phyloP scores from a whole-genome alignment of 1,139 yeast species.

The Geotrichum carabidarum region DNA sequence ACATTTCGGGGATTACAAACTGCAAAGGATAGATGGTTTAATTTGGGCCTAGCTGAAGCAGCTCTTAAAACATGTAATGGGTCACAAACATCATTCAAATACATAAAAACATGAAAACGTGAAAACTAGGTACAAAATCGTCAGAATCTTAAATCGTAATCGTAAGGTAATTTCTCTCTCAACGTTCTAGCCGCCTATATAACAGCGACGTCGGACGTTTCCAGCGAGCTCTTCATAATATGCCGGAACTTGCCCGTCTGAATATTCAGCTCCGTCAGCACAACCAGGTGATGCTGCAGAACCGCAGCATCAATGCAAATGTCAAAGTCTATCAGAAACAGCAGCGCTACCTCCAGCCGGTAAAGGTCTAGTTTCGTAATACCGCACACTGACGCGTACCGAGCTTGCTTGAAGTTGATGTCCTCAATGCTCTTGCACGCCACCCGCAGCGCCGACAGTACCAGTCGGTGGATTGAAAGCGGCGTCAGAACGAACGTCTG shows the following conservation, averaged over 20 bases:
- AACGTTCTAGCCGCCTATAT: not conserved
- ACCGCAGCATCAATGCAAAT: conserved; percentile 33
- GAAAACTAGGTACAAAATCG: not conserved
- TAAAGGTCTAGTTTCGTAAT: conserved; percentile 43
- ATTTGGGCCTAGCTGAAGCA: not conserved
- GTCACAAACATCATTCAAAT: not conserved
- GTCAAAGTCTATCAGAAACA: conserved; percentile 40
- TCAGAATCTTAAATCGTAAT: not conserved
- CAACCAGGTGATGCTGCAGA: conserved; percentile 29
- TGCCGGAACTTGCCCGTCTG: conserved; percentile 21
- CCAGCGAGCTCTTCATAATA: conserved; percentile 8
- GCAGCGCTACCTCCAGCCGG: conserved; percentile 46
- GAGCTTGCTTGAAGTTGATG: conserved; percentile 46
- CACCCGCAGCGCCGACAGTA: conserved; percentile 47
- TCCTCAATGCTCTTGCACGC: conserved; percentile 53
- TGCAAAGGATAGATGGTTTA: too few species aligned
- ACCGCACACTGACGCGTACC: conserved; percentile 53
- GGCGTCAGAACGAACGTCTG: conserved; percentile 39
- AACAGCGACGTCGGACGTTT: conserved; percentile 25
- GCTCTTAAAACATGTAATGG: not conserved
- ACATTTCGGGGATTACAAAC: too few species aligned
- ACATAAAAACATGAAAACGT: not conserved
- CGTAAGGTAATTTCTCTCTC: too few species aligned
- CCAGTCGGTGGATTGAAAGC: conserved; percentile 45
- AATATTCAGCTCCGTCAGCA: conserved; percentile 26